Percentiles rank a stretch among this genome's conserved stretches.
These are phyloP conservation scores for Dendrobium chrysotoxum DNA, from an alignment of 106 monocot genomes.

Conservation along the genomic window DNA sequence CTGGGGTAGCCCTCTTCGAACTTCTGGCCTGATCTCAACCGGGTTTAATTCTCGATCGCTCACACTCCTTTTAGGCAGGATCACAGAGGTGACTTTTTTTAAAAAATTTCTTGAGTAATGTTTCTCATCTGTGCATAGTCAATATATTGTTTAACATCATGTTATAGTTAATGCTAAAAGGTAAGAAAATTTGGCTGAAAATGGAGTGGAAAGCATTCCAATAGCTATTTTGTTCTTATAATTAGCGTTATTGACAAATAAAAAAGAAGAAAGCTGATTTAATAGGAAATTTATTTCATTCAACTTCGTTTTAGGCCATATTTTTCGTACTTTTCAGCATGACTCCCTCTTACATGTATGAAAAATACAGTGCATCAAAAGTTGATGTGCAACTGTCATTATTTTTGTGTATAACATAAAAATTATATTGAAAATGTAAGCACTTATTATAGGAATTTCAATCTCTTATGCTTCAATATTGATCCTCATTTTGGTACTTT, in stretches of 20 bases:
- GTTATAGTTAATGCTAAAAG: neutral
- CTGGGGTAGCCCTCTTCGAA: constrained; percentile 69
- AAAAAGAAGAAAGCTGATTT: neutral
- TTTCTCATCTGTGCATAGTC: neutral
- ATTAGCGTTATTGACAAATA: neutral
- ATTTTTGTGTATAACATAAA: too few relatives aligned
- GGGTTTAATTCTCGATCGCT: constrained; percentile 36
- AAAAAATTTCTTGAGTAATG: neutral
- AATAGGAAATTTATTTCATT: neutral
- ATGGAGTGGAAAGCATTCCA: neutral
- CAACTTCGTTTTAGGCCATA: neutral
- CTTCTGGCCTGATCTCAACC: constrained; percentile 33
- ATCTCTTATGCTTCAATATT: too few relatives aligned
- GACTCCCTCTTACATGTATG: neutral
- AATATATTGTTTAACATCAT: neutral
- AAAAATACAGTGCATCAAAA: too few relatives aligned
- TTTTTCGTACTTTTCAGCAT: neutral
- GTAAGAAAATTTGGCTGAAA: neutral
- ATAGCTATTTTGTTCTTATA: neutral
- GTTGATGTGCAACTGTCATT: too few relatives aligned
- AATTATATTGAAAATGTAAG: too few relatives aligned
- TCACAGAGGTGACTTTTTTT: constrained; percentile 48
- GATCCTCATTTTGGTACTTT: too few relatives aligned
- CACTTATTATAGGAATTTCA: too few relatives aligned
- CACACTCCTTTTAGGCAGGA: constrained; percentile 56